Conservation (phyloP, 176 grass and related monocot species). For the Avena insularis region DNA sequence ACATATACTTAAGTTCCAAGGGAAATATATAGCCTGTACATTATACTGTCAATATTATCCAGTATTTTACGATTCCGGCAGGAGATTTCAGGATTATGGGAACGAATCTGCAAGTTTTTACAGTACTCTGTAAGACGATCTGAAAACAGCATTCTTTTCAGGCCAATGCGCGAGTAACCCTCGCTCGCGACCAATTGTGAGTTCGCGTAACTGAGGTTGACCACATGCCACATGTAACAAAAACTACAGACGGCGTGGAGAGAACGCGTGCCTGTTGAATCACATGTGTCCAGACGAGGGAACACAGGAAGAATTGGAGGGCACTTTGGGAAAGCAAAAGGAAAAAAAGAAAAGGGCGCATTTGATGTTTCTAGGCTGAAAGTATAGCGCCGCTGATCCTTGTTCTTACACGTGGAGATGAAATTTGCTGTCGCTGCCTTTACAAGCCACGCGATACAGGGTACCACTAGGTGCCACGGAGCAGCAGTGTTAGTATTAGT, state of each 20-base stretch:
- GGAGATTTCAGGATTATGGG: background rate
- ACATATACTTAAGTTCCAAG: background rate
- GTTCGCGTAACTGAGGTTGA: background rate
- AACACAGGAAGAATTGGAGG: background rate
- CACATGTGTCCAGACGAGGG: background rate
- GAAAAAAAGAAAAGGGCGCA: constrained; percentile 25
- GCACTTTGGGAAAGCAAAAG: constrained; percentile 51
- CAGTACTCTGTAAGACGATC: background rate
- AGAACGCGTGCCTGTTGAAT: constrained; percentile 2
- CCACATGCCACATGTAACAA: background rate
- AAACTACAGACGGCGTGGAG: background rate
- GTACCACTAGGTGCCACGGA: constrained; percentile 20
- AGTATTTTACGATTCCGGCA: background rate
- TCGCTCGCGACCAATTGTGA: background rate
- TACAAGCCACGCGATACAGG: constrained; percentile 41
- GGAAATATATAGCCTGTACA: constrained; percentile 20
- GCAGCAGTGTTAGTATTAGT: background rate
- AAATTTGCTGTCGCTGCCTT: constrained; percentile 31
- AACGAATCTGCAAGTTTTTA: background rate
- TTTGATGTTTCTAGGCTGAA: constrained; percentile 40
- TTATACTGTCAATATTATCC: background rate
- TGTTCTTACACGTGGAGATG: constrained; percentile 32
- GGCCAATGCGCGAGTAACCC: too few relatives aligned
- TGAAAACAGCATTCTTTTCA: background rate
- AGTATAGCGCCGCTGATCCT: background rate